Evolutionary conservation across 352 stramenopile genomes (phyloP).

Genomic region (Thalassiosira hispida): DNA sequence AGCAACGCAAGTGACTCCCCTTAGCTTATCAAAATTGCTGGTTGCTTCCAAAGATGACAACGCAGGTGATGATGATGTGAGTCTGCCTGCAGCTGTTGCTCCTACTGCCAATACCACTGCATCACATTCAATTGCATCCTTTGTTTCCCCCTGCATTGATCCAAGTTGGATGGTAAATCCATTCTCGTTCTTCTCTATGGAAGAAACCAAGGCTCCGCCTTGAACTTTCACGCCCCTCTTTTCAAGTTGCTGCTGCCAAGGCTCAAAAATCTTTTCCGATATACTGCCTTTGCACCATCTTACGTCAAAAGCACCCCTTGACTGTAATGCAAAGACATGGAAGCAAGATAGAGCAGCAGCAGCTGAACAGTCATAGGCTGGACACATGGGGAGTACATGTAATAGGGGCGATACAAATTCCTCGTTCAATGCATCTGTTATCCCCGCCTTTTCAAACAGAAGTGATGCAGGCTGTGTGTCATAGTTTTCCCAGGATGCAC

Average conservation of each 20-base stretch:
- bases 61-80: slow-evolving; percentile 59
- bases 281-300: slow-evolving; percentile 76
- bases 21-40: slow-evolving; percentile 66
- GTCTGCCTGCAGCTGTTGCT: slow-evolving; percentile 56
- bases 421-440: slow-evolving; percentile 63
- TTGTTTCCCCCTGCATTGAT: slow-evolving; percentile 26
- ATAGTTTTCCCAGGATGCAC: slow-evolving; percentile 70
- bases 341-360: slow-evolving; percentile 83
- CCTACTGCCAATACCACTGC: slow-evolving; percentile 78
- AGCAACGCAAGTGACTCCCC: slow-evolving; percentile 80
- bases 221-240: slow-evolving; percentile 54
- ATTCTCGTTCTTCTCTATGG: slow-evolving; percentile 38
- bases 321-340: slow-evolving; percentile 83
- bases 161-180: slow-evolving; percentile 33
- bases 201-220: slow-evolving; percentile 59
- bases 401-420: slow-evolving; percentile 78
- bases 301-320: slow-evolving; percentile 81
- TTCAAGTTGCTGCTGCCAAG: slow-evolving; percentile 65
- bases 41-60: slow-evolving; percentile 46
- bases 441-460: slow-evolving; percentile 71
- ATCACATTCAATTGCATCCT: slow-evolving; percentile 63
- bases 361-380: slow-evolving; percentile 78
- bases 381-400: slow-evolving; percentile 81
- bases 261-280: slow-evolving; percentile 76
- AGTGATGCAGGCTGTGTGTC: slow-evolving; percentile 71